phyloP scores from a whole-genome alignment of 179 eudicot species.

The Amaranthus tricolor region DNA sequence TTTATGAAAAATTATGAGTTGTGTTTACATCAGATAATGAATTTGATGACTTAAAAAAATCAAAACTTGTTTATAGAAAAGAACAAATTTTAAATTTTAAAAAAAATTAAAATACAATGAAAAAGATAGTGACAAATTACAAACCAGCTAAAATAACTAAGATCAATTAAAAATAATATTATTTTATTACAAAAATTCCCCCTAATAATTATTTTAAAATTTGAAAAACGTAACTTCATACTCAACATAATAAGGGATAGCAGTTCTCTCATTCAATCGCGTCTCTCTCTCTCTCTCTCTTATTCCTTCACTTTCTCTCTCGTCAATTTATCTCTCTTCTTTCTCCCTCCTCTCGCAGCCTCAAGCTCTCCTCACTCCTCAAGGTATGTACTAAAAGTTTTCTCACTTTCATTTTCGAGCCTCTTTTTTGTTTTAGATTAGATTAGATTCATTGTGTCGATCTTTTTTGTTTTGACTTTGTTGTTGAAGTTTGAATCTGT shows the following conservation, averaged over 20 bases:
- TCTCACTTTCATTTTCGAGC: not conserved
- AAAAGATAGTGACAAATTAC: no score
- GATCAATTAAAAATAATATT: no score
- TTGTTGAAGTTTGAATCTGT: not conserved
- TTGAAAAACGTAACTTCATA: no score
- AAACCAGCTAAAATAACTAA: no score
- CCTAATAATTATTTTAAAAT: no score
- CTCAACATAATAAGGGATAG: slow-evolving; percentile 27
- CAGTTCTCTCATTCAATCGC: slow-evolving; percentile 17
- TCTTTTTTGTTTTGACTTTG: not conserved
- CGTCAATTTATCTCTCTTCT: slow-evolving; percentile 11
- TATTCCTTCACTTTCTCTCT: slow-evolving; percentile 14
- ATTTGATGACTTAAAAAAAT: no score
- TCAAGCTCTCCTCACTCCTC: slow-evolving; percentile 10
- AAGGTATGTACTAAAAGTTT: slow-evolving; percentile 18
- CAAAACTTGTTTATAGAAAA: no score
- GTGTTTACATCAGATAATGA: no score
- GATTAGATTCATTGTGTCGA: not conserved
- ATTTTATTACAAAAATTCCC: no score
- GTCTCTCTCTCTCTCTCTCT: slow-evolving; percentile 23
- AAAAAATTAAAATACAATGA: no score
- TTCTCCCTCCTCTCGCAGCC: slow-evolving; percentile 29
- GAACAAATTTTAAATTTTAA: no score
- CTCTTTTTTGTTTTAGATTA: not conserved
- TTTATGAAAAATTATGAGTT: no score